Conservation (phyloP, 371 early-diverging fungal genomes). For the Blakeslea trispora region DNA sequence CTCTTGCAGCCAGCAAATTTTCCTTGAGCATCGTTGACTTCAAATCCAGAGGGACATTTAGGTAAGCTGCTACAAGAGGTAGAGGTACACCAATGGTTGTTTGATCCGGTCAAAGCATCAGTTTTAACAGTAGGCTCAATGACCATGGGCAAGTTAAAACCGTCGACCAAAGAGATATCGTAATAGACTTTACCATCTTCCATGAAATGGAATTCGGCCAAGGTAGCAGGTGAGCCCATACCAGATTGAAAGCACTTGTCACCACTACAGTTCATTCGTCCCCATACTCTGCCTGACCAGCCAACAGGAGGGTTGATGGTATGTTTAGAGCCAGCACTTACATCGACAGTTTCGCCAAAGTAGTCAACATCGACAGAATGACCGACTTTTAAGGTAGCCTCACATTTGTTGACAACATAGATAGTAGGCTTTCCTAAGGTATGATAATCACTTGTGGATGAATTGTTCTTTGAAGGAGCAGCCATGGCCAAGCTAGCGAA, state of each 20-base stretch:
- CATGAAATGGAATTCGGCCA: slow-evolving; percentile 44
- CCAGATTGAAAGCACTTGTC: slow-evolving; percentile 24
- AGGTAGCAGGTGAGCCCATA: slow-evolving; percentile 31
- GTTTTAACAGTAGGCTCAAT: slow-evolving; percentile 29
- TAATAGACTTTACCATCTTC: slow-evolving; percentile 30
- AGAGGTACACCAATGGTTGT: slow-evolving; percentile 25
- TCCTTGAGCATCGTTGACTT: slow-evolving; percentile 28
- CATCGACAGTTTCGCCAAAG: slow-evolving; percentile 13
- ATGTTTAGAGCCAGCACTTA: slow-evolving; percentile 22
- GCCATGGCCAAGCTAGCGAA: too few species aligned
- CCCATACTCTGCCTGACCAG: slow-evolving; percentile 48
- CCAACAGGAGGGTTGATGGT: slow-evolving; percentile 22
- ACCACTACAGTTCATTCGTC: slow-evolving; percentile 25
- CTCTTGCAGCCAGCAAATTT: slow-evolving; percentile 33
- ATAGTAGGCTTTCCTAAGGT: slow-evolving; percentile 14
- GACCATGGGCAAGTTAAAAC: slow-evolving; percentile 42
- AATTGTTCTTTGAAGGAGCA: too few species aligned
- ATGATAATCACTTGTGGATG: background rate
- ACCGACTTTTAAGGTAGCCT: slow-evolving; percentile 10
- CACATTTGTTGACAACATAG: slow-evolving; percentile 21
- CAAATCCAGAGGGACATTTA: slow-evolving; percentile 34
- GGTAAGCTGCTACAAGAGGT: slow-evolving; percentile 35
- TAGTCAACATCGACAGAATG: slow-evolving; percentile 20
- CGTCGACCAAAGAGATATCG: slow-evolving; percentile 47
- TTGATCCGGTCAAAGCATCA: slow-evolving; percentile 14